Conservation (phyloP, 2,329 filamentous ascomycete genomes). For the Fonsecaea erecta region DNA sequence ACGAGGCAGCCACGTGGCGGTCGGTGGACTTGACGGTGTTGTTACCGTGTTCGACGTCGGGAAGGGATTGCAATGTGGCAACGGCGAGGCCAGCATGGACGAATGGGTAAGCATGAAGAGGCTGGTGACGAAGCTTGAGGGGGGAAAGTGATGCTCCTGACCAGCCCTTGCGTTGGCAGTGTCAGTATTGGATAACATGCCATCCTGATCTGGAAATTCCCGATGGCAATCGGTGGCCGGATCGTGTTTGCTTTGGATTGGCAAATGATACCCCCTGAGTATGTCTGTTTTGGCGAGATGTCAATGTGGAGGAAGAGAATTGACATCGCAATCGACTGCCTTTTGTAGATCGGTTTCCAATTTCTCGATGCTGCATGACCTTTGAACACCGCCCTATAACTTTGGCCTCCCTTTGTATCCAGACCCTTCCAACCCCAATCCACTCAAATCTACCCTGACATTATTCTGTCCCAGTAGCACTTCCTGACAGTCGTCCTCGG, state of each 20-base stretch:
- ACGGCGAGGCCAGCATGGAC: constrained; percentile 79
- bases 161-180: neutral
- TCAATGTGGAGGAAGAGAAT: neutral
- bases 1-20: constrained; percentile 84
- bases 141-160: constrained; percentile 34
- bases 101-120: constrained; percentile 96
- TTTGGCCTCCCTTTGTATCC: constrained; percentile 1
- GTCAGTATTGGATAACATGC: neutral
- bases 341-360: neutral
- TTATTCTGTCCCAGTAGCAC: constrained; percentile 26
- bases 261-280: constrained; percentile 22
- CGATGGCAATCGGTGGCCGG: neutral
- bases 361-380: neutral
- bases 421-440: constrained; percentile 1
- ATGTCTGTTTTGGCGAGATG: neutral
- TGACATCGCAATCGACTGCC: neutral
- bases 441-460: constrained; percentile 18
- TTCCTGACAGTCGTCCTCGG: constrained; percentile 79
- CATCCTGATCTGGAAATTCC: neutral
- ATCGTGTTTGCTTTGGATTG: constrained; percentile 1
- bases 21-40: constrained; percentile 88
- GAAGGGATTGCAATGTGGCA: constrained; percentile 74
- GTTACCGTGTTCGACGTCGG: constrained; percentile 90
- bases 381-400: constrained; percentile 5
- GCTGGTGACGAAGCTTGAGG: constrained; percentile 75